Base-by-base conservation (phyloP, 108 stramenopile species). In the Pseudonitzschia delicatissima region DNA sequence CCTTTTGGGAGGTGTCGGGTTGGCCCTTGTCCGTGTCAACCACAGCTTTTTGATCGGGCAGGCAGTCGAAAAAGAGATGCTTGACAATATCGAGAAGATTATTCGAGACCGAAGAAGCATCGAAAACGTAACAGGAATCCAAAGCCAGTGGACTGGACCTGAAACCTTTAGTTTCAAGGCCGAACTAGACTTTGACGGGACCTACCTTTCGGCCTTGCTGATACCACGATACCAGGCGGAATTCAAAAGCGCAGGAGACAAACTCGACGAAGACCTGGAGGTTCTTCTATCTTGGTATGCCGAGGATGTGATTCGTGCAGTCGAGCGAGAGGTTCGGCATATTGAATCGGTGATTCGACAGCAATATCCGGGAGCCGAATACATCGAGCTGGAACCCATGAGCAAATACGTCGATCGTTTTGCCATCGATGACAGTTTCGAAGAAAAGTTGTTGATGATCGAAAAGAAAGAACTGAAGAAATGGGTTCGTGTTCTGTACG, bases 111-210 rank as follows among this genome's bases (percentile, higher is more conserved):
- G 92, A 27, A 67, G 78, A 34, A 80, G 85, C 55, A 96, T 99
- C 64, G 98, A 98, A 50, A 71, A 83, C 45, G 92, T 99, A 12
- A 68, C 82, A 55, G 78, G 81, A 18, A 91, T 98, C 23, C 97
- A 98, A 73, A 85, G 81, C 45, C 97, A 98, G 82, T 98, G 96
- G 96, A 92, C 96, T 12, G 95, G 96, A 13, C 95, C 97, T 13
- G 88, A 97, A 69, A 96, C 94, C 12, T 99, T 99, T 66, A 84
- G 93, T 17, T 98, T 92, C 86, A 99, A 99, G 68, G 97, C 97
- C 17, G 96, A 99, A 71, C 87, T 99, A 1, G 98, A 99, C 73
- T 97, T 99, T 66, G 98, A 99, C 66, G 98, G 98, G 12, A 99
- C 98, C 36, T 97, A 86, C 68, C 69, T 99, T 8, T 96, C 97